phyloP scores from a whole-genome alignment of 2,329 filamentous ascomycete genomes.

The Apiospora hydei region DNA sequence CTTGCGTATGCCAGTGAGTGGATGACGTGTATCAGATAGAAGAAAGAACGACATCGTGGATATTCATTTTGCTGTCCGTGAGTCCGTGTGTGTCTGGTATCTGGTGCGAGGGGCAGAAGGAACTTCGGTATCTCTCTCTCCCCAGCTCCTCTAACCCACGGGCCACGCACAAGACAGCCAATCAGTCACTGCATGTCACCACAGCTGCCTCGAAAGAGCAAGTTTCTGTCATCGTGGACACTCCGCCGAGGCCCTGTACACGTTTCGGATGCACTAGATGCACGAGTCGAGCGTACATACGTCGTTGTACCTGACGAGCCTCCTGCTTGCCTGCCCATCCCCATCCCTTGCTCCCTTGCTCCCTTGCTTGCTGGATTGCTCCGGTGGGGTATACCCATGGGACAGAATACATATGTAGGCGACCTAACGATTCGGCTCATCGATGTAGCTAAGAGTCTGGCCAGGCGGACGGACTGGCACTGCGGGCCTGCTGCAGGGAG shows the following conservation, averaged over 20 bases:
- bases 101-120: conserved; percentile 4
- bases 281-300: not conserved
- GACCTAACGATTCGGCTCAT: not conserved
- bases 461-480: not conserved
- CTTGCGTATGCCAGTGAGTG: not conserved
- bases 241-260: not conserved
- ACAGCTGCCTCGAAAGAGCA: not conserved
- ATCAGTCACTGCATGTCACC: conserved; percentile 5
- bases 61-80: not conserved
- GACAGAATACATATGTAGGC: not conserved
- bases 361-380: not conserved
- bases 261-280: conserved; percentile 2
- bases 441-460: not conserved
- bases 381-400: not conserved
- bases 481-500: not conserved
- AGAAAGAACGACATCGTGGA: not conserved
- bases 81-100: not conserved
- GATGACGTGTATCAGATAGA: conserved; percentile 16
- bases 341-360: not conserved
- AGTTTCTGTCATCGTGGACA: conserved; percentile 8
- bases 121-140: not conserved
- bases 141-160: not conserved
- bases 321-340: not conserved
- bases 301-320: not conserved
- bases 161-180: not conserved